phyloP scores from a whole-genome alignment of 306 rosid genomes.

The Erythrophleum fordii region DNA sequence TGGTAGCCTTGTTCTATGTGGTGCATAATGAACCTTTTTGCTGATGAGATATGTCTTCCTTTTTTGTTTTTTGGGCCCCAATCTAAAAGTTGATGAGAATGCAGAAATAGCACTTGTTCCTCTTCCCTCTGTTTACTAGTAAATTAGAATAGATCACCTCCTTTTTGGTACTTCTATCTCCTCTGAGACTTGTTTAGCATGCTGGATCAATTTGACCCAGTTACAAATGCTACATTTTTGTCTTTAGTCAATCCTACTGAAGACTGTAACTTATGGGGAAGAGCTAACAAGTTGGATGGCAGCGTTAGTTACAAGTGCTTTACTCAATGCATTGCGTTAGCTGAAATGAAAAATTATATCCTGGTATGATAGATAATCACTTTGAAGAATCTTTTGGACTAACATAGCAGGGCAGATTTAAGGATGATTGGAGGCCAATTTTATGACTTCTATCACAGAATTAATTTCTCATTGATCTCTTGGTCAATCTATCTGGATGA shows the following conservation, averaged over 20 bases:
- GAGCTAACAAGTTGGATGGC: not conserved
- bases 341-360: slow-evolving; percentile 20
- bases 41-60: not conserved
- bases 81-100: slow-evolving; percentile 8
- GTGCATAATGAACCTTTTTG: slow-evolving; percentile 12
- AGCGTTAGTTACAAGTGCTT: not conserved
- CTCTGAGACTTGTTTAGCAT: not conserved
- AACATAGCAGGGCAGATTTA: not conserved
- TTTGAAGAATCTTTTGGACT: not conserved
- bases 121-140: not conserved
- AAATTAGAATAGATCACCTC: slow-evolving; percentile 18
- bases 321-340: not conserved
- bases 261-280: not conserved
- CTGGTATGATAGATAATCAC: not conserved
- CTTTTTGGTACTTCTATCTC: slow-evolving; percentile 13
- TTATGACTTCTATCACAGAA: not conserved
- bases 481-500: not conserved
- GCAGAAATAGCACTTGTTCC: not conserved
- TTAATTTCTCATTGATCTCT: slow-evolving; percentile 2
- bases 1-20: slow-evolving; percentile 20
- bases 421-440: not conserved
- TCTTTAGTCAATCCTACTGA: slow-evolving; percentile 8
- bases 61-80: not conserved
- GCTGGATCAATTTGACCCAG: not conserved
- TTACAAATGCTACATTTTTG: slow-evolving; percentile 4